These are phyloP conservation scores for Microbotryum violaceum DNA, from an alignment of 1,284 basidiomycete species.

Conservation along the genomic window DNA sequence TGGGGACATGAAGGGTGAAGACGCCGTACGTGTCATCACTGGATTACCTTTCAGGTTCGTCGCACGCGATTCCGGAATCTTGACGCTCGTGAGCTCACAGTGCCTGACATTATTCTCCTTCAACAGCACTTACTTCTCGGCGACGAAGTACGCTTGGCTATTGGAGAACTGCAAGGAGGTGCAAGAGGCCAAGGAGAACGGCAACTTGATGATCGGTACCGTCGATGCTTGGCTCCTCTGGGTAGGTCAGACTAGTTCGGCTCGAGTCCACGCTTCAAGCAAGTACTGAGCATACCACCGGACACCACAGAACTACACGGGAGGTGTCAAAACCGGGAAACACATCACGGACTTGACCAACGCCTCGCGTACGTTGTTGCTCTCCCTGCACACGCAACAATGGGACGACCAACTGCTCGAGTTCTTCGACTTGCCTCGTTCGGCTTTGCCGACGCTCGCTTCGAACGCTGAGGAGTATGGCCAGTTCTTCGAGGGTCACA, in stretches of 20 bases:
- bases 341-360: slow-evolving; percentile 95
- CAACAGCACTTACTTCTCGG: slow-evolving; percentile 78
- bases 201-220: slow-evolving; percentile 83
- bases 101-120: background rate
- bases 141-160: slow-evolving; percentile 95
- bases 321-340: slow-evolving; percentile 56
- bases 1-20: slow-evolving; percentile 37
- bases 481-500: slow-evolving; percentile 49
- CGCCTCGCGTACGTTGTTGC: slow-evolving; percentile 87
- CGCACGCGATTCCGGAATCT: background rate
- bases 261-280: no score
- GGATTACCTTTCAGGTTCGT: slow-evolving; percentile 75
- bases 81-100: background rate
- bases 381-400: slow-evolving; percentile 70
- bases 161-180: slow-evolving; percentile 80
- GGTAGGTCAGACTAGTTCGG: slow-evolving; percentile 48
- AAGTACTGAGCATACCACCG: no score
- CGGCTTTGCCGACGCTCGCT: slow-evolving; percentile 77
- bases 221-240: slow-evolving; percentile 95
- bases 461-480: slow-evolving; percentile 92
- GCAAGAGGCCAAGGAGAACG: slow-evolving; percentile 66
- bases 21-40: slow-evolving; percentile 70
- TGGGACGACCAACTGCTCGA: slow-evolving; percentile 78
- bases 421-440: slow-evolving; percentile 76
- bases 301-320: slow-evolving; percentile 64